Base-by-base conservation (phyloP, 495 filamentous ascomycete genomes). In the Peziza echinospora region DNA sequence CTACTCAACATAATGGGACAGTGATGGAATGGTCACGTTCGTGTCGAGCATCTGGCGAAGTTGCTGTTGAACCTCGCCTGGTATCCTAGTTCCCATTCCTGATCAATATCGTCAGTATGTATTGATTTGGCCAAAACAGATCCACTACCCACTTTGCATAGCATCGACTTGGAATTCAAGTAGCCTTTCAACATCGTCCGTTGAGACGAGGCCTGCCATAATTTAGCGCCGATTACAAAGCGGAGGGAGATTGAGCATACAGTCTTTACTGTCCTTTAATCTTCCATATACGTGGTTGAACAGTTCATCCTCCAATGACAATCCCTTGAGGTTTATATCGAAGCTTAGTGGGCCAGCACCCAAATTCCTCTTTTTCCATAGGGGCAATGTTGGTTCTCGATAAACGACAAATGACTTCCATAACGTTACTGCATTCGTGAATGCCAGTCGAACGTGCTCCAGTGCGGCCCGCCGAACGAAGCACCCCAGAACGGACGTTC, bases 161-260 rank as follows among this genome's bases (percentile, higher is more conserved):
- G 79, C 75, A 42, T 79, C 76, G 23, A 93, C 75, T 61, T 94
- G 86, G 51, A 84, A 89, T 49, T 93, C 84, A 21, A 93, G 53
- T 34, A 93, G 63, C 17, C 75, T 74, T 59, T 92, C 83, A 8
- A 92, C 69, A 57, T 93, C 87, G 49, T 92, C 81, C 0, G 74
- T 75, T 54, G 83, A 89, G 42, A 83, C 65, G 4, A 63, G 60
- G 24, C 43, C 47, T 54, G 41, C 23, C 24, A 23, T 24, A 9
- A 37, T 5, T 16, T 23, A 11, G 39, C 41, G 28, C 5, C 44
- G 25, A 23, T 16, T 7, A 28, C 46, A 21, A 21, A 19, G 41
- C 16, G 6, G 39, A 1, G 16, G 19, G 10, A 6, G 25, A 16
- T 16, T 11, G 1, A 47, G 21, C 49, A 23, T 16, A 53, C 51